phyloP scores from a whole-genome alignment of 2,329 filamentous ascomycete genomes.

The Didymella arachidicola region DNA sequence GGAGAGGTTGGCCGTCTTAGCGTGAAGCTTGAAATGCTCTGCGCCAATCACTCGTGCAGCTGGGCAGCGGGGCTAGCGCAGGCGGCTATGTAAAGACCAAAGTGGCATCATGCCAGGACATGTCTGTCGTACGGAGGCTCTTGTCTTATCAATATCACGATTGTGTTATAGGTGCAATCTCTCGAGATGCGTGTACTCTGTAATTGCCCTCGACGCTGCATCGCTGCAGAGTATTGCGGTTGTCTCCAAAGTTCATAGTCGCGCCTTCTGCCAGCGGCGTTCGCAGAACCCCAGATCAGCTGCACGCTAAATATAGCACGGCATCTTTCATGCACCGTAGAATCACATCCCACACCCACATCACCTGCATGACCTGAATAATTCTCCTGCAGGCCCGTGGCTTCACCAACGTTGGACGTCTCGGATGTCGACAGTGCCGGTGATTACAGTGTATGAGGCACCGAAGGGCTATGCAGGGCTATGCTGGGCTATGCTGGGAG shows the following conservation, averaged over 20 bases:
- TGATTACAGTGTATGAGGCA: not conserved
- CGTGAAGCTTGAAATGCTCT: conserved; percentile 28
- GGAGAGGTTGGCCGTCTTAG: conserved; percentile 25
- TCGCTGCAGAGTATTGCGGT: not conserved
- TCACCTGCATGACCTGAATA: conserved; percentile 18
- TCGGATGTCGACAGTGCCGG: not conserved
- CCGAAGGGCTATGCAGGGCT: not conserved
- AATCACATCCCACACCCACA: conserved; percentile 19
- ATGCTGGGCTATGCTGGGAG: not conserved
- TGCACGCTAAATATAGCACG: conserved; percentile 22
- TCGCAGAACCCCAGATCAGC: conserved; percentile 6
- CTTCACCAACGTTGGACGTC: conserved; percentile 1
- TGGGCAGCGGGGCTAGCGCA: conserved; percentile 4
- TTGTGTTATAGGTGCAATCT: conserved; percentile 4
- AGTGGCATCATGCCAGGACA: conserved; percentile 17
- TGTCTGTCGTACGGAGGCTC: conserved; percentile 12
- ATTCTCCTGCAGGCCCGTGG: conserved; percentile 12
- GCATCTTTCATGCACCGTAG: conserved; percentile 13
- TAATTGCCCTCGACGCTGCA: not conserved
- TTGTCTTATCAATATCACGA: conserved; percentile 13
- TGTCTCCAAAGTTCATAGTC: not conserved
- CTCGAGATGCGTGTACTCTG: not conserved
- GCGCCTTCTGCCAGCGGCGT: not conserved
- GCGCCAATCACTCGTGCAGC: conserved; percentile 30
- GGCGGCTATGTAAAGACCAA: conserved; percentile 21